Evolutionary conservation across 1,139 yeast genomes (phyloP), one percentile per base, ranked within the genome.

Genomic region (Suhomyces anneliseae): DNA sequence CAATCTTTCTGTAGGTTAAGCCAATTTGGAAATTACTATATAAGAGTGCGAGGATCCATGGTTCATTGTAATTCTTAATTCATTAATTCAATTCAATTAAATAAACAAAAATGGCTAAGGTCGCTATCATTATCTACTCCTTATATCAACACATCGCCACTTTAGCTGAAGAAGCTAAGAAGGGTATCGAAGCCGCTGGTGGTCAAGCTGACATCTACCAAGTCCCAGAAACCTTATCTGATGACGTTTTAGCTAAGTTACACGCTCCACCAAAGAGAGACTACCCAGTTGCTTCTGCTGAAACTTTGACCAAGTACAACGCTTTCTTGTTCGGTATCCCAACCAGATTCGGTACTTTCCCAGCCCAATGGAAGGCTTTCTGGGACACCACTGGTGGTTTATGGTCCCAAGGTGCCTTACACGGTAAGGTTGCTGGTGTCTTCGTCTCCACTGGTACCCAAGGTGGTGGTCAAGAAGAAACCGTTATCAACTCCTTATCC

Each of bases 311-410:
- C 27, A 51, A 58, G 43, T 69, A 68, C 59, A 73, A 70, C 54
- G 82, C 78, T 33, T 68, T 73, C 50, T 45, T 78, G 36, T 75
- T 79, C 51, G 83, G 83, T 46, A 53, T 74, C 50, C 82, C 83
- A 50, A 78, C 82, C 24, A 69, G 83, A 63, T 79, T 60, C 51
- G 83, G 83, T 54, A 60, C 61, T 42, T 46, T 65, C 24, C 80
- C 83, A 33, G 72, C 79, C 27, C 83, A 78, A 64, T 64, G 75
- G 59, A 59, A 61, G 46, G 52, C 70, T 5, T 78, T 75, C 60
- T 69, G 74, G 65, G 82, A 70, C 54, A 54, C 69, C 40, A 72
- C 79, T 15, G 82, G 82, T 46, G 73, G 70, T 5, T 65, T 76
- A 50, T 78, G 83, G 83, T 78, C 77, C 38, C n/a, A 56, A 6